Base-by-base conservation (phyloP, 306 rosid species). In the Gleditsia sinensis region DNA sequence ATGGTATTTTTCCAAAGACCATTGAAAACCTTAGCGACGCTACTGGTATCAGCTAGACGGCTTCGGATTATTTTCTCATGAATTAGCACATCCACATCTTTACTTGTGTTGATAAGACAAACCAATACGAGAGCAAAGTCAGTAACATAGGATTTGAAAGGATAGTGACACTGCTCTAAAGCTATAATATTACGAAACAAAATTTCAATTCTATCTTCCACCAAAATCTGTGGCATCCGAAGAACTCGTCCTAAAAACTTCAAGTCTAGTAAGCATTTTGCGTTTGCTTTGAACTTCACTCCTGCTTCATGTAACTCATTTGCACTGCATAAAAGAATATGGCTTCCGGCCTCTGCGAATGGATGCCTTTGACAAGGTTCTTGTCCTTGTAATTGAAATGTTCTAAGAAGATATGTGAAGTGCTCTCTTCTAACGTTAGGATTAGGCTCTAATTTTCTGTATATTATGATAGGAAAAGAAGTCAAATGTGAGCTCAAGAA, bases 81-180 rank as follows among this genome's bases (percentile, higher is more conserved):
- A n/a, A n/a, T n/a, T 20, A 82, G 77, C 46, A 77, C 54, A 7
- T 28, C 73, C 27, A 67, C 71, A 27, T 66, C 71, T 16, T 12
- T 3, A 0, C 3, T 3, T 0, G 40, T 46, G n/a, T 67, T 16
- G 13, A 67, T 67, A 27, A 67, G 72, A 3, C 0, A 3, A 28
- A 25, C 28, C 58, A 67, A 25, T 0, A n/a, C n/a, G n/a, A n/a
- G n/a, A n/a, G n/a, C n/a, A n/a, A n/a, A n/a, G n/a, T n/a, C n/a
- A n/a, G n/a, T n/a, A n/a, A n/a, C n/a, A n/a, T n/a, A n/a, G n/a
- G n/a, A n/a, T n/a, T n/a, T n/a, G 6, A 6, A 0, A 3, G 1
- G 16, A 28, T 45, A 28, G 42, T n/a, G 9, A 45, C 57, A 25
- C n/a, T 46, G 43, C 43, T 67, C 72, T 2, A 67, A 48, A 1